Evolutionary conservation across 176 grass and related monocot species (phyloP).

Genomic region (Alopecurus myosuroides): DNA sequence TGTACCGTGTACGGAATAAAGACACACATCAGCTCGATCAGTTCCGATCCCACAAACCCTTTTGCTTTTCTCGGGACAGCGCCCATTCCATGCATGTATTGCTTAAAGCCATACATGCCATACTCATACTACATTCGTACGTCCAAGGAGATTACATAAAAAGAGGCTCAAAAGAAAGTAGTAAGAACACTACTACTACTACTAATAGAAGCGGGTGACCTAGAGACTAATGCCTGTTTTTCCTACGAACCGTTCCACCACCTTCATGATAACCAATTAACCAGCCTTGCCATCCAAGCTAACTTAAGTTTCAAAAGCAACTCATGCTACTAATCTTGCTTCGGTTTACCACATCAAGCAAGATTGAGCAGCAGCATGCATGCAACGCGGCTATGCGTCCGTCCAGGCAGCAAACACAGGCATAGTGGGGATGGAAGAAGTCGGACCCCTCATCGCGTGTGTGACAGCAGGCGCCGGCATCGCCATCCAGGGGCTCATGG

Average conservation of each 20-base stretch:
- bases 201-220: conserved; percentile 3
- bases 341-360: neutral
- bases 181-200: neutral
- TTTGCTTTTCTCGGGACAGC: conserved; percentile 2
- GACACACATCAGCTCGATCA: neutral
- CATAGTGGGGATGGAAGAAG: conserved; percentile 23
- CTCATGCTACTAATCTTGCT: conserved; percentile 9
- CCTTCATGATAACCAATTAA: conserved; percentile 12
- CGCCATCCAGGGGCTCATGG: conserved; percentile 40
- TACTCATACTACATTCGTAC: neutral
- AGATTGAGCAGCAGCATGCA: neutral
- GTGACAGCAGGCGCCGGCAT: neutral
- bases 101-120: neutral
- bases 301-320: neutral
- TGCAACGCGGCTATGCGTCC: conserved; percentile 29
- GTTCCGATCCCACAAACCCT: neutral
- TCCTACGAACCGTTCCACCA: conserved; percentile 27
- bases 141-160: conserved; percentile 19
- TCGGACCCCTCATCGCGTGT: conserved; percentile 15
- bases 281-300: neutral
- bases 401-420: conserved; percentile 79
- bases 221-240: neutral
- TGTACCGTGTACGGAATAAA: neutral
- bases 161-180: conserved; percentile 26
- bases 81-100: conserved; percentile 31